Conservation (phyloP, 805 yeast species). For the Starmerella sp. region DNA sequence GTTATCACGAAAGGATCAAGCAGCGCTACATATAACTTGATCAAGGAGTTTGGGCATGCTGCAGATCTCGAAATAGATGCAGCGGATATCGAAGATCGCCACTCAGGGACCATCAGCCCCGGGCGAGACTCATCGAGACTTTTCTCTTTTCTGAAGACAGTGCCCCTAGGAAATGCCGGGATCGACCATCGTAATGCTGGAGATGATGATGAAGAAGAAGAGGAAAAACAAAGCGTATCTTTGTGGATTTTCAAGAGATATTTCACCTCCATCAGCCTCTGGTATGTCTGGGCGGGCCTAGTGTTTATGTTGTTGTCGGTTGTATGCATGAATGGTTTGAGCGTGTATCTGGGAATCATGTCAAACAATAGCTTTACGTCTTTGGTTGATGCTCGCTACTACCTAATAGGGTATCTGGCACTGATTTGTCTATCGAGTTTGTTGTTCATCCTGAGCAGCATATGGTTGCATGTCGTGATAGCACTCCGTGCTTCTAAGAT, state of each 20-base stretch:
- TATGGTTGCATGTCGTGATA: conserved; percentile 52
- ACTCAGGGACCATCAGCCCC: conserved; percentile 44
- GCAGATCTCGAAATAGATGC: conserved; percentile 63
- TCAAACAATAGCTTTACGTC: conserved; percentile 19
- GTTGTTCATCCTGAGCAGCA: conserved; percentile 23
- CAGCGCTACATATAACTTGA: conserved; percentile 18
- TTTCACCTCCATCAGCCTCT: conserved; percentile 24
- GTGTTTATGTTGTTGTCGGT: conserved; percentile 27
- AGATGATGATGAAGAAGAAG: conserved; percentile 27
- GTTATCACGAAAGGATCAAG: conserved; percentile 30
- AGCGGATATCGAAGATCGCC: conserved; percentile 55
- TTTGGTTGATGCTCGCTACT: conserved; percentile 31
- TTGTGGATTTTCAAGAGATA: conserved; percentile 22
- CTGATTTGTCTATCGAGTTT: conserved; percentile 38
- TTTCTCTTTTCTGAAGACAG: conserved; percentile 1
- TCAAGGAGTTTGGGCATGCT: conserved; percentile 44
- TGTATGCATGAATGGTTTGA: conserved; percentile 14
- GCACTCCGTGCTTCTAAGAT: conserved; percentile 8
- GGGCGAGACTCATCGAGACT: conserved; percentile 6
- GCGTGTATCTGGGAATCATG: conserved; percentile 21
- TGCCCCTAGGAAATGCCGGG: background rate
- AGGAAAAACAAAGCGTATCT: conserved; percentile 19
- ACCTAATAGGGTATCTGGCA: conserved; percentile 70
- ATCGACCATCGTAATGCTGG: conserved; percentile 17
- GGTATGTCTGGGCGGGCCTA: conserved; percentile 34